Base-by-base conservation (phyloP, 306 rosid species). In the Vicia sativa region DNA sequence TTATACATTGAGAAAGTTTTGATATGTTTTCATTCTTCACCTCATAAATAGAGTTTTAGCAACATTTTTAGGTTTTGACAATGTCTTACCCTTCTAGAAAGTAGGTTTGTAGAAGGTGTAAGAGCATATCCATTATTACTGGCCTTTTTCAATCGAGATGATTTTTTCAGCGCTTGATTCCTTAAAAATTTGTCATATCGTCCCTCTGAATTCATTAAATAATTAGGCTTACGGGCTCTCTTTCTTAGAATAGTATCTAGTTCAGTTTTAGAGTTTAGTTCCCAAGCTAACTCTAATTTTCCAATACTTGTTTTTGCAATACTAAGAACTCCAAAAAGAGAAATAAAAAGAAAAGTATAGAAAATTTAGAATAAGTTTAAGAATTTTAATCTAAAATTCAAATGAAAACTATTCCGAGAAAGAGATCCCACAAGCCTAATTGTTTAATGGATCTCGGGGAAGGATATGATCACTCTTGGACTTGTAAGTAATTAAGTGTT, bases 191-290 rank as follows among this genome's bases (percentile, higher is more conserved):
- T 83, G 82, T 88, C 87, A 65, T 88, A 84, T 62, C 97, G 91
- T 81, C 86, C 92, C 41, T 85, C 89, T 9, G 84, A 81, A 70
- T 88, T 84, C 87, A 84, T 72, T 43, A 84, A 73, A 54, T 91
- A 84, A 76, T 88, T 91, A 42, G 96, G 91, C 81, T 80, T 88
- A 64, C 85, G 77, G 18, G 79, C 89, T 76, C 93, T 84, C 83
- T 78, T 88, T 70, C 52, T 77, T 15, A 83, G 79, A 55, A 78
- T 67, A 35, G 77, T 57, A 61, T 72, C 73, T 11, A 71, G 76
- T 67, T 64, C 72, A 73, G 39, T 49, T 70, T 78, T 76, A 38
- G 83, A 75, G 35, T 67, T 73, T 31, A 44, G 74, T 46, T 74
- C 55, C 74, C 26, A 41, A 44, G 6, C 52, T 11, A 82, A 44